Percentiles rank a stretch among this genome's conserved stretches.
Evolutionary conservation across 495 filamentous ascomycete genomes (phyloP).

Genomic region (Trichoderma reesei): DNA sequence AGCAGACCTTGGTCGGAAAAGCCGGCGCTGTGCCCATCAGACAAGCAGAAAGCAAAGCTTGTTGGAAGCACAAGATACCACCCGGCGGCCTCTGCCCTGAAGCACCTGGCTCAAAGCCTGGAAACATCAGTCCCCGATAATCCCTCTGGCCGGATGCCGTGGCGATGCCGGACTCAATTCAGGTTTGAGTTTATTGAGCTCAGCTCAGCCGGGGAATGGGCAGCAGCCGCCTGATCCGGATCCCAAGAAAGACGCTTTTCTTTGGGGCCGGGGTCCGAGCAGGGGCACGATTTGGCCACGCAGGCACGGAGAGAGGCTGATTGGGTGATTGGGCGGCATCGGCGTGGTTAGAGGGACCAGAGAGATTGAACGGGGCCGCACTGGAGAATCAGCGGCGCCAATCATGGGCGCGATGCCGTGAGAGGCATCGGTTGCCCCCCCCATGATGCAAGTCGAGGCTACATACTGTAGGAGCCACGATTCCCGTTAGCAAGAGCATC

Average conservation of each 20-base stretch:
- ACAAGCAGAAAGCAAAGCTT: not conserved
- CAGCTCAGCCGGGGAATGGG: conserved; percentile 6
- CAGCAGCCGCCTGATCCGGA: not conserved
- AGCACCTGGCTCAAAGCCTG: not conserved
- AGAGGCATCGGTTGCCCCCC: too few relatives aligned
- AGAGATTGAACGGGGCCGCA: conserved; percentile 5
- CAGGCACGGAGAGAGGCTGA: not conserved
- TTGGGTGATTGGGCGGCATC: conserved; percentile 4
- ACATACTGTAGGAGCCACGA: too few relatives aligned
- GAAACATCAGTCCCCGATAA: not conserved
- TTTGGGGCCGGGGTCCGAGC: not conserved
- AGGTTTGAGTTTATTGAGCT: not conserved
- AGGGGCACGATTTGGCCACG: conserved; percentile 1
- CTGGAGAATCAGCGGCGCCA: not conserved
- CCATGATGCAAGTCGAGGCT: too few relatives aligned
- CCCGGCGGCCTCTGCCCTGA: not conserved
- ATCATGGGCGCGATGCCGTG: not conserved
- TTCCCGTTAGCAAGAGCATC: too few relatives aligned
- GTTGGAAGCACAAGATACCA: too few relatives aligned
- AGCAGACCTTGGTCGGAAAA: not conserved
- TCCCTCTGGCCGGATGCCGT: not conserved
- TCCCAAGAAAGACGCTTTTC: not conserved
- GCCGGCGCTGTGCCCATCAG: not conserved
- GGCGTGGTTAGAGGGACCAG: not conserved
- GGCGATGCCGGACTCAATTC: not conserved